Evolutionary conservation across 2,329 filamentous ascomycete species (phyloP).

Genomic region (Thelonectria olida): DNA sequence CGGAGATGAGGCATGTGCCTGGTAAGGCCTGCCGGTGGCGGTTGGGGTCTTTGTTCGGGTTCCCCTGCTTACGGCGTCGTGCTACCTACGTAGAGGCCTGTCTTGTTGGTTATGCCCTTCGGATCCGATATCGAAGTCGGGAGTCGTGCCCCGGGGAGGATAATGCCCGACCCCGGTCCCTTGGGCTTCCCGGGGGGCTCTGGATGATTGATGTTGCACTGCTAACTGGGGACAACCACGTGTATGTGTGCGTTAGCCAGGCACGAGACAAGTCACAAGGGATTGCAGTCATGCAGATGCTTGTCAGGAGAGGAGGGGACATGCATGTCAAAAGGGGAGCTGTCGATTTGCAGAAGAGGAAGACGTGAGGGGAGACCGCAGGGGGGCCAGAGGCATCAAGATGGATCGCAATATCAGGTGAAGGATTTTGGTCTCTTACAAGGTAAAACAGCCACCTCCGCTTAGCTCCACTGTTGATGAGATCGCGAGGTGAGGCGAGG

Average conservation of each 20-base stretch:
- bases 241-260: background rate
- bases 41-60: background rate
- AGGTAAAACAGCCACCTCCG: background rate
- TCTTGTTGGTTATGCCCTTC: too few relatives aligned
- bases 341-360: background rate
- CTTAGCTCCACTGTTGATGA: background rate
- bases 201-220: background rate
- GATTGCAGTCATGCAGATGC: background rate
- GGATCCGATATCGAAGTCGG: background rate
- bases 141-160: background rate
- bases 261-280: background rate
- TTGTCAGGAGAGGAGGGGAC: background rate
- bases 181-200: background rate
- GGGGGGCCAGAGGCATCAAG: too few relatives aligned
- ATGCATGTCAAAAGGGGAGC: background rate
- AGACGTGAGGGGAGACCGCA: too few relatives aligned
- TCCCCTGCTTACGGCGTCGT: background rate
- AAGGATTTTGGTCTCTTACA: background rate
- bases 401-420: background rate
- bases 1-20: constrained; percentile 23
- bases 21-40: background rate
- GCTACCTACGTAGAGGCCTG: background rate
- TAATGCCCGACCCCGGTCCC: background rate
- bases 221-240: background rate
- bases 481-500: background rate